These are phyloP conservation scores for Crotalaria pallida DNA, from an alignment of 306 rosid genomes.

Conservation along the genomic window DNA sequence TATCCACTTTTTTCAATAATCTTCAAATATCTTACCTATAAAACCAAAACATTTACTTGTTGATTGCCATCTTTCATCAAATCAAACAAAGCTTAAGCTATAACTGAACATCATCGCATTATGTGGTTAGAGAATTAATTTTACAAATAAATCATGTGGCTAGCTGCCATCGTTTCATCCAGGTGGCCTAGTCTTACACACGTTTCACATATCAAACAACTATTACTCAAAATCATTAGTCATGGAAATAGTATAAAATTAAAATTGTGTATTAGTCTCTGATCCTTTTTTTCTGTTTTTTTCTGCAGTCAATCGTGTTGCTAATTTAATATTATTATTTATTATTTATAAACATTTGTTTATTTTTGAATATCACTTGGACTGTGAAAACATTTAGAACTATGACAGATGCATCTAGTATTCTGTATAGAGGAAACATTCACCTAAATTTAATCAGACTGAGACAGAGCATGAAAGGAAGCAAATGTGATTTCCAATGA, in stretches of 20 bases:
- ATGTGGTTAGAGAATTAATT: not conserved
- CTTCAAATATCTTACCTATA: constrained; percentile 90
- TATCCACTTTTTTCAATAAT: constrained; percentile 94
- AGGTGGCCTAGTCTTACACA: not conserved
- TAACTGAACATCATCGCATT: constrained; percentile 1
- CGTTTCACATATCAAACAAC: not conserved
- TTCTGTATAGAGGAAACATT: constrained; percentile 1
- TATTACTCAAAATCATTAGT: not conserved
- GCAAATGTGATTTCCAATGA: not conserved
- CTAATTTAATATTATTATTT: not conserved
- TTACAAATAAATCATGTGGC: not conserved
- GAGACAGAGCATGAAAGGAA: not conserved
- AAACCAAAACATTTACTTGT: constrained; percentile 18
- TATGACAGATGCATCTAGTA: constrained; percentile 11
- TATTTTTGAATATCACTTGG: not conserved
- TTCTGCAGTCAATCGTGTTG: not conserved
- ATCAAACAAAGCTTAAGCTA: not conserved
- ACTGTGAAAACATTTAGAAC: not conserved
- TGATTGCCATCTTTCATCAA: not conserved
- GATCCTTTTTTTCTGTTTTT: not conserved
- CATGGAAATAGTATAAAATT: not conserved
- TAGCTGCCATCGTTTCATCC: constrained; percentile 1
- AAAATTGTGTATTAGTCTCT: not conserved
- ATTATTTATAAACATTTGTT: not conserved
- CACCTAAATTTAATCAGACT: constrained; percentile 3